phyloP scores from a whole-genome alignment of 2,329 filamentous ascomycete genomes.

The Periglandula ipomoeae region DNA sequence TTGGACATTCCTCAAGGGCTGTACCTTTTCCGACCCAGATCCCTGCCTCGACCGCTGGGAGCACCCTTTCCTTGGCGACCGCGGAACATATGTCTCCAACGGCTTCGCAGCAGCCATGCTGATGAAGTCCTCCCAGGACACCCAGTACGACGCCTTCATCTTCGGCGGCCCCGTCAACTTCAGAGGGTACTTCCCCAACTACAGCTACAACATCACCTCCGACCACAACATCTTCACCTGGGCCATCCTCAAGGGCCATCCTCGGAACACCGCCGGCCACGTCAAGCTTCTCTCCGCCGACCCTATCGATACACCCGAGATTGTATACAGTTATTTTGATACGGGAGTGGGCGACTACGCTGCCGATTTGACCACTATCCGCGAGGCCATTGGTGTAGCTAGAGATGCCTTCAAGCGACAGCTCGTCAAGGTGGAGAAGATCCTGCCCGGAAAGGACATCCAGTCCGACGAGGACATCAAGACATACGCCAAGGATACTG shows the following conservation, averaged over 20 bases:
- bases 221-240: constrained; percentile 27
- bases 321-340: constrained; percentile 54
- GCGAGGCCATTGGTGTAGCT: constrained; percentile 45
- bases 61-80: constrained; percentile 4
- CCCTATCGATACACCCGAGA: constrained; percentile 53
- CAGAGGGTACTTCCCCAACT: constrained; percentile 20
- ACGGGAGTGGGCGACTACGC: constrained; percentile 36
- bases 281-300: constrained; percentile 52
- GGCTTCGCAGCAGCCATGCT: constrained; percentile 15
- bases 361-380: constrained; percentile 42
- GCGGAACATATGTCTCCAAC: constrained; percentile 16
- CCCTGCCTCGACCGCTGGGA: constrained; percentile 26
- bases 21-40: constrained; percentile 22
- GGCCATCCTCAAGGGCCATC: constrained; percentile 47
- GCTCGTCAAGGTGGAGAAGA: constrained; percentile 11
- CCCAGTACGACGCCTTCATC: constrained; percentile 21
- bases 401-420: constrained; percentile 29
- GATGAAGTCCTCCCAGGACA: constrained; percentile 19
- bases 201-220: constrained; percentile 11
- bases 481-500: constrained; percentile 35
- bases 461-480: constrained; percentile 32
- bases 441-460: constrained; percentile 27
- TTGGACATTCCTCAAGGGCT: constrained; percentile 12
- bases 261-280: constrained; percentile 51
- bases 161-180: constrained; percentile 20